These are phyloP conservation scores for Hanseniaspora vineae DNA, from an alignment of 805 yeast genomes.

Conservation along the genomic window DNA sequence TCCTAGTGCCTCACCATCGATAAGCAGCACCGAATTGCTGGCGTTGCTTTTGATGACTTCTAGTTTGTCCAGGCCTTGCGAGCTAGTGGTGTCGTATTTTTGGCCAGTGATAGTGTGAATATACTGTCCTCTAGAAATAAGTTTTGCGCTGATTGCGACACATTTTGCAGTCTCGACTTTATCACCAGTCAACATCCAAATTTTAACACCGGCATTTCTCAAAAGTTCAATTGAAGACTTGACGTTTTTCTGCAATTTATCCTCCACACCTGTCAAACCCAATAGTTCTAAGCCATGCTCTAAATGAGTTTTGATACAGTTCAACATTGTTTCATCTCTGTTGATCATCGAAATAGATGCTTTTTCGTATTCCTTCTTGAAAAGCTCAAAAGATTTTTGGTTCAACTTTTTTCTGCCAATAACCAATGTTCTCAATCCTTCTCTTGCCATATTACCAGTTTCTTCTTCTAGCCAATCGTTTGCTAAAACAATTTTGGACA, in stretches of 20 bases:
- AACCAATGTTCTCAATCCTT: constrained; percentile 90
- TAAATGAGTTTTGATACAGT: constrained; percentile 50
- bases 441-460: constrained; percentile 95
- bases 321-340: constrained; percentile 65
- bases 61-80: constrained; percentile 58
- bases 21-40: constrained; percentile 47
- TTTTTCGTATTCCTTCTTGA: constrained; percentile 47
- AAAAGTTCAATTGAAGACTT: constrained; percentile 83
- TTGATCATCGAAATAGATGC: constrained; percentile 71
- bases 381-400: constrained; percentile 42
- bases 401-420: constrained; percentile 73
- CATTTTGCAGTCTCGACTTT: constrained; percentile 97
- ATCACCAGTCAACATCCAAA: constrained; percentile 99
- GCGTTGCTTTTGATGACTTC: constrained; percentile 55
- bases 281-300: constrained; percentile 76
- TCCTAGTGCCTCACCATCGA: constrained; percentile 88
- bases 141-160: constrained; percentile 90
- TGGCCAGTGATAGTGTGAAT: constrained; percentile 75
- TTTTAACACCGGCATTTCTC: constrained; percentile 92
- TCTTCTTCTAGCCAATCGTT: constrained; percentile 98
- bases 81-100: constrained; percentile 30
- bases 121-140: constrained; percentile 87
- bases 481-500: constrained; percentile 67
- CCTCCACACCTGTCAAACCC: constrained; percentile 97
- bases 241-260: constrained; percentile 81